Conservation (phyloP, 2,329 filamentous ascomycete species). For the Cladobotryum mycophilum region DNA sequence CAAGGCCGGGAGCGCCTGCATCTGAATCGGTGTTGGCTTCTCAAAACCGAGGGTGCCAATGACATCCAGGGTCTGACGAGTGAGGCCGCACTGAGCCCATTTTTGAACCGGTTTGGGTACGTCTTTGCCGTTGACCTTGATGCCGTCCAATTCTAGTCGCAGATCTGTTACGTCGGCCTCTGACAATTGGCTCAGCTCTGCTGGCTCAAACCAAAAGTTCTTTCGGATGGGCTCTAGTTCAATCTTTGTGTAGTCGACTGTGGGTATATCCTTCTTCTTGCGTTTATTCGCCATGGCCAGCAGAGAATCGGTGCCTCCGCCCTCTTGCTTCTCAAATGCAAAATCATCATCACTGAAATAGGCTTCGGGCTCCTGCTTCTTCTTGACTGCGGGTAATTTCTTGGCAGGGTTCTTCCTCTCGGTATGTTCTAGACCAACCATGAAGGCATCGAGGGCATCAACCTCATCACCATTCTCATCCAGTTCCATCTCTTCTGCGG, state of each 20-base stretch:
- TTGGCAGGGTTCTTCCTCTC: slow-evolving; percentile 34
- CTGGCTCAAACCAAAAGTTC: slow-evolving; percentile 89
- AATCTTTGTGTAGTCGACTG: slow-evolving; percentile 78
- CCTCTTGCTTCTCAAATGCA: slow-evolving; percentile 44
- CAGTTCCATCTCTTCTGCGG: slow-evolving; percentile 47
- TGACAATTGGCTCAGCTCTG: slow-evolving; percentile 74
- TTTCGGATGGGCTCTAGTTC: slow-evolving; percentile 83
- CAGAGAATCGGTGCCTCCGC: slow-evolving; percentile 41
- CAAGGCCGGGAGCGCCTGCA: slow-evolving; percentile 87
- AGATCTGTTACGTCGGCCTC: slow-evolving; percentile 78
- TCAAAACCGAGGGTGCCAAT: slow-evolving; percentile 77
- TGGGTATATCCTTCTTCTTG: slow-evolving; percentile 95
- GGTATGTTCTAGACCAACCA: slow-evolving; percentile 62
- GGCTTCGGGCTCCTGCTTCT: slow-evolving; percentile 67
- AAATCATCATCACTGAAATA: slow-evolving; percentile 85
- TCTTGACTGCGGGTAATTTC: slow-evolving; percentile 31
- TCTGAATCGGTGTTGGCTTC: slow-evolving; percentile 86
- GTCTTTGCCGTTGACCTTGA: slow-evolving; percentile 84
- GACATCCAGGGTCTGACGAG: slow-evolving; percentile 79
- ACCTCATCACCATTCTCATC: slow-evolving; percentile 55
- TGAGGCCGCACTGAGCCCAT: slow-evolving; percentile 92
- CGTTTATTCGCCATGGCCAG: slow-evolving; percentile 54
- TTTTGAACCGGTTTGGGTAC: slow-evolving; percentile 92
- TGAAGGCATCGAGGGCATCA: slow-evolving; percentile 95
- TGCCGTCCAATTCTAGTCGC: slow-evolving; percentile 84